phyloP scores from a whole-genome alignment of 768 basidiomycete genomes.

The Mycena leptocephala region DNA sequence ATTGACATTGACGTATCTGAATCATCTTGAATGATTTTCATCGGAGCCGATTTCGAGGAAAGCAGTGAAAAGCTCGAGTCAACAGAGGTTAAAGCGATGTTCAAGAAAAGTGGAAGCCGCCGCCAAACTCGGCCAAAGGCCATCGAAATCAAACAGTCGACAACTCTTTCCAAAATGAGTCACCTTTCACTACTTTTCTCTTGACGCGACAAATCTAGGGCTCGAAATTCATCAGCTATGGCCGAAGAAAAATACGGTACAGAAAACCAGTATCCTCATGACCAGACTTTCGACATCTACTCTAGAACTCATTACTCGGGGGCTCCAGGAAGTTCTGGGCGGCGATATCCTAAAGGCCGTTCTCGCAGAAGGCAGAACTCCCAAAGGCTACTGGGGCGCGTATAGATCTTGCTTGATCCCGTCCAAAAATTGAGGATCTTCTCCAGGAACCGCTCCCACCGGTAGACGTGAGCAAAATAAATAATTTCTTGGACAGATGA shows the following conservation, averaged over 20 bases:
- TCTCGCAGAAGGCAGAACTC: conserved; percentile 81
- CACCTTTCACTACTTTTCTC: conserved; percentile 13
- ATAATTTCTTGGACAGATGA: background rate
- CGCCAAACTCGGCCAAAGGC: background rate
- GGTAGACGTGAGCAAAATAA: conserved; percentile 84
- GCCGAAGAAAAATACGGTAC: conserved; percentile 75
- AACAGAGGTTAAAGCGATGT: background rate
- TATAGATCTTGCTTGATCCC: conserved; percentile 37
- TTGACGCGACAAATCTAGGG: background rate
- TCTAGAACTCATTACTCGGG: conserved; percentile 89
- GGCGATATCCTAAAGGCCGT: conserved; percentile 88
- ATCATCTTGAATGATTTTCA: background rate
- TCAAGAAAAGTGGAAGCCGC: background rate
- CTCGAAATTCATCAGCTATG: conserved; percentile 22
- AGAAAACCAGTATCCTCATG: too few relatives aligned
- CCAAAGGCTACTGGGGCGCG: conserved; percentile 95
- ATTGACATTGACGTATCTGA: background rate
- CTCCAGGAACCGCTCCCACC: conserved; percentile 90
- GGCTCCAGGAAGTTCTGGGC: conserved; percentile 91
- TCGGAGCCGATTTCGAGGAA: background rate
- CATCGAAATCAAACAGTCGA: background rate
- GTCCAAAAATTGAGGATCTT: conserved; percentile 26
- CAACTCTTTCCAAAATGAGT: conserved; percentile 4
- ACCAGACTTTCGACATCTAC: too few relatives aligned
- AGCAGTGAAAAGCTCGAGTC: background rate